Evolutionary conservation across 23 red algal species (phyloP).

Genomic region (Rhodosorus marinus): DNA sequence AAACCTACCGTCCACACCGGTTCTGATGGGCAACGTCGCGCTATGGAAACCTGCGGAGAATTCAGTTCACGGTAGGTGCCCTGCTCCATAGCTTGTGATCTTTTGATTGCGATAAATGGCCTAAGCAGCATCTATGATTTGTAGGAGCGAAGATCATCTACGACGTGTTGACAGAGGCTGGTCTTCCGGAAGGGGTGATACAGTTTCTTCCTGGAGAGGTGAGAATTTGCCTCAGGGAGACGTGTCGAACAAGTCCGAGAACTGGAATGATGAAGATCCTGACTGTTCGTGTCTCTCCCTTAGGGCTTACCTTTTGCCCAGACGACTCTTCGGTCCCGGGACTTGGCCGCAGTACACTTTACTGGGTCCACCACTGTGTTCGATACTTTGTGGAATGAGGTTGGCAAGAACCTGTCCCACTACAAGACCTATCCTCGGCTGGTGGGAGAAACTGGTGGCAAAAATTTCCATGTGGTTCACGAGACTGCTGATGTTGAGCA

Average conservation of each 20-base stretch:
- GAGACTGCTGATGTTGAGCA: conserved; percentile 6
- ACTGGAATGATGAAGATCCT: not conserved
- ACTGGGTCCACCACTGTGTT: conserved; percentile 28
- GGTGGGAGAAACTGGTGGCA: conserved; percentile 52
- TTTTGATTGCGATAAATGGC: not conserved
- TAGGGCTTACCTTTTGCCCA: too few relatives aligned
- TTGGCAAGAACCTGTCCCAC: conserved; percentile 1
- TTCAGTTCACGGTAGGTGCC: conserved; percentile 8
- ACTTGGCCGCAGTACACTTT: conserved; percentile 40
- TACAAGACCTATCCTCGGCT: conserved; percentile 33
- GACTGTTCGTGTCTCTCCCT: not conserved
- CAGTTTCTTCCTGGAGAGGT: conserved; percentile 27
- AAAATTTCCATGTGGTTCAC: conserved; percentile 46
- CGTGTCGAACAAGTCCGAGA: not conserved
- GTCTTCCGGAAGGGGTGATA: conserved; percentile 49
- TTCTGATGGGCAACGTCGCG: conserved; percentile 38
- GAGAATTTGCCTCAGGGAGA: too few relatives aligned
- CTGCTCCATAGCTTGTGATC: not conserved
- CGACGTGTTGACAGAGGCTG: conserved; percentile 23
- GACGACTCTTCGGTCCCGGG: not conserved
- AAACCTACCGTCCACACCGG: conserved; percentile 35
- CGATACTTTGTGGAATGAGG: conserved; percentile 8
- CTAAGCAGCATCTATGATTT: not conserved
- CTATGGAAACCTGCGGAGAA: conserved; percentile 22
- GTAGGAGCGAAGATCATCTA: conserved; percentile 8